Evolutionary conservation across 2,329 filamentous ascomycete species (phyloP), one percentile per base, ranked within the genome.

Genomic region (Emergomyces pasteurianus): DNA sequence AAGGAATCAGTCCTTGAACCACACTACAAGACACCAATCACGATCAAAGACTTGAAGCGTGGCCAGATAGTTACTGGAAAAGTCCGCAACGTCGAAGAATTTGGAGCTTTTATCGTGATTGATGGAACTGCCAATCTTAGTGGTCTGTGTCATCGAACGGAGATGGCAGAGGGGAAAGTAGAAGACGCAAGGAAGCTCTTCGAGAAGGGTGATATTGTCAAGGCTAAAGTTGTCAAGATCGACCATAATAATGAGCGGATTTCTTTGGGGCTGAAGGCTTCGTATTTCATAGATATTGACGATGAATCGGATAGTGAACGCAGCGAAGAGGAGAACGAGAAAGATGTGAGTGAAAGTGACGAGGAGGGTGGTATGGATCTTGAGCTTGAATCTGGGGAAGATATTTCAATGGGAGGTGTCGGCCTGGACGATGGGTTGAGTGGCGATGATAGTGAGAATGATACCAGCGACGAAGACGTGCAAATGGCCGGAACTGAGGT

Each of bases 51-150:
- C 66, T 79, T 97, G 61, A 84, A 87, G 70, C 78, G 83, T 63
- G 92, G 91, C 7, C 89, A 95, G 73, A 78, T 91, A 38, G 82
- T 99, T 40, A 95, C 89, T 14, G 94, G 92, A 56, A 95, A 90
- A 71, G 85, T 99, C 60, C 87, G 92, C 68, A 96, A 95, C 74
- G 91, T 97, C 1, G 90, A 95, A 70, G 89, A 96, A 38, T 99
- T 92, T 72, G 94, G 94, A 65, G 92, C 92, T 5, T 99, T 99
- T 73, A 88, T 99, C 67, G 84, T 95, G 50, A 79, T 99, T 23
- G 90, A 96, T 72, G 86, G 88, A 63, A 95, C 92, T 4, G 81
- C 84, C 60, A 95, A 95, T 67, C 85, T 99, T 64, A 95, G 92
- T 67, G 94, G 94, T 63, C 81, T 99, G 10, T 97, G 92, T 73